Conservation (phyloP, 441 rosid genomes). For the Populus hybrid region DNA sequence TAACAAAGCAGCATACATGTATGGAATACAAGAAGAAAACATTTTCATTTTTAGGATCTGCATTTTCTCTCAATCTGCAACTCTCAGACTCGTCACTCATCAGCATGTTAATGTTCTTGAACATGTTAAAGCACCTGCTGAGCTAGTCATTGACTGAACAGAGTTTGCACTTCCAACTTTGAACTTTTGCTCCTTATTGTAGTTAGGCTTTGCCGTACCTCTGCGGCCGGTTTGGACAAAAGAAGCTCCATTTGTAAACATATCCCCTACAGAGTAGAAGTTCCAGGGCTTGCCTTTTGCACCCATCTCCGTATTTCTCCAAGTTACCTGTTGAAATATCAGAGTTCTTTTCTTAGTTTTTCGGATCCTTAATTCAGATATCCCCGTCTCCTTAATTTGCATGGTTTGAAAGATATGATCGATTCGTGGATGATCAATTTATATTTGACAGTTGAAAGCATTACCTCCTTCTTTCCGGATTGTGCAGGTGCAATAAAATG, state of each 20-base stretch:
- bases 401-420: neutral
- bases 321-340: constrained; percentile 45
- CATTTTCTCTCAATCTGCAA: neutral
- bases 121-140: constrained; percentile 43
- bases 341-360: neutral
- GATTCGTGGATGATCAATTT: neutral
- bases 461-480: constrained; percentile 52
- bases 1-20: too few species aligned
- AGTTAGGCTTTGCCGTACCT: constrained; percentile 38
- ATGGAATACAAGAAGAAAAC: too few species aligned
- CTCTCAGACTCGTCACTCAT: neutral
- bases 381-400: neutral
- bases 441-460: neutral
- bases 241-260: constrained; percentile 65
- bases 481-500: constrained; percentile 54
- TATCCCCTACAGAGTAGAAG: constrained; percentile 57
- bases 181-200: constrained; percentile 29
- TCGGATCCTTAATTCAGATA: neutral
- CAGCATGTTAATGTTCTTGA: constrained; percentile 26
- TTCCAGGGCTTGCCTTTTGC: constrained; percentile 39
- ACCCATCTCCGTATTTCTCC: constrained; percentile 41
- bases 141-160: constrained; percentile 37
- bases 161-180: constrained; percentile 28
- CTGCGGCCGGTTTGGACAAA: constrained; percentile 27
- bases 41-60: neutral